Base-by-base conservation (phyloP, 2,329 filamentous ascomycete genomes). In the Aspergillus jensenii region DNA sequence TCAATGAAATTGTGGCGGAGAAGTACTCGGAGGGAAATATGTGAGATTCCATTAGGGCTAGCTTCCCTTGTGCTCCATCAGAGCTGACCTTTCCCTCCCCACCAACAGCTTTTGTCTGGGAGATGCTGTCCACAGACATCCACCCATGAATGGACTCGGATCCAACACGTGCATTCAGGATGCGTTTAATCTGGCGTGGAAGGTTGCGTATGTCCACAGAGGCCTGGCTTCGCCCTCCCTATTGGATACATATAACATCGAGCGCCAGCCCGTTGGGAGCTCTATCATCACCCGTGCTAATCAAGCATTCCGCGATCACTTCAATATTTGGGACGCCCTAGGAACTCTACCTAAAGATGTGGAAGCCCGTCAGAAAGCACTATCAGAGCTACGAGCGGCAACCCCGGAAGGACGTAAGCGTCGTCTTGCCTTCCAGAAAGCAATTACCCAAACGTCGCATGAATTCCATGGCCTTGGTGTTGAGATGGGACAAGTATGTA, bases 1-100 rank as follows among this genome's bases (percentile, higher is more conserved):
- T 88, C 64, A 86, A 87, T 61, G 85, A 87, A 68, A 83, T 77
- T 6, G 81, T 86, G 1, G 86, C 85, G 0, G 81, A 86, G 66
- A 71, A 75, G 12, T 88, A 86, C 62, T 81, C 77, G 0, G 69
- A 79, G 6, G 76, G 78, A n/a, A 80, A 80, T 39, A 74, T 82
- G 70, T 78, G 72, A 62, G 68, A 17, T 17, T 17, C 17, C 17
- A 17, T 17, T 17, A 1, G 17, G 17, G 17, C 17, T 1, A 17
- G 17, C 1, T 17, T 17, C 17, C 17, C 1, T 17, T 17, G 1
- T 17, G 1, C 17, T 17, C 17, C 17, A 17, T 17, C 17, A 17
- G 17, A 17, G 17, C 17, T 17, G 17, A 17, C 17, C 1, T 17
- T 17, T 17, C 17, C 17, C 17, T 17, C 17, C 17, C 17, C 17